phyloP scores from a whole-genome alignment of 495 filamentous ascomycete species.

The Choiromyces venosus region DNA sequence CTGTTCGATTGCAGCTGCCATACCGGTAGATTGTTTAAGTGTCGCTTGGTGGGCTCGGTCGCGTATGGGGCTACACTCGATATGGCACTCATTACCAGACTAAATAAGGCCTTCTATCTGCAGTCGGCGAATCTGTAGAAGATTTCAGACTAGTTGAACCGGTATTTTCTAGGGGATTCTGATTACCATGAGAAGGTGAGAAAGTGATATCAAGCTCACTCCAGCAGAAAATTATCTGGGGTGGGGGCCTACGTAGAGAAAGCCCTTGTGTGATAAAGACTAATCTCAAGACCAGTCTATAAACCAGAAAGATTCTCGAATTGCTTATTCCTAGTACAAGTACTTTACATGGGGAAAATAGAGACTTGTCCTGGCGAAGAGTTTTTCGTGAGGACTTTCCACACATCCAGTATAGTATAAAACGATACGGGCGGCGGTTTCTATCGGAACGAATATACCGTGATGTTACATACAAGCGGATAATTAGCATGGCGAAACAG shows the following conservation, averaged over 20 bases:
- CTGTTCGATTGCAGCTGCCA: neutral
- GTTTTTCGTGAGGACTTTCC: neutral
- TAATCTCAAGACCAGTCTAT: neutral
- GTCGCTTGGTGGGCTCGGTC: neutral
- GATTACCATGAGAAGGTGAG: neutral
- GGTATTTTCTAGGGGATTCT: neutral
- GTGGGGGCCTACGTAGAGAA: neutral
- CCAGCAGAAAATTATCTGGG: neutral
- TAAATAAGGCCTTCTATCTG: neutral
- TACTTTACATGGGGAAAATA: neutral
- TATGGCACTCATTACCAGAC: neutral
- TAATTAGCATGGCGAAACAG: neutral
- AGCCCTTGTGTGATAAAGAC: neutral
- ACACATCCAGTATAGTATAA: neutral
- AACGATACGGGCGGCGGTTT: neutral
- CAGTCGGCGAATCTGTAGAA: neutral
- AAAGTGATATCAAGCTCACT: neutral
- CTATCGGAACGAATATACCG: neutral
- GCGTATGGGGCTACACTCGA: neutral
- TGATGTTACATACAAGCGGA: neutral
- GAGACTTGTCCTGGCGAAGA: neutral
- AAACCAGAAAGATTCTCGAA: neutral
- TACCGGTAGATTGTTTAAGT: neutral
- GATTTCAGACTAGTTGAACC: neutral
- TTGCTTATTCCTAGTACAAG: neutral